These are phyloP conservation scores for Metschnikowia anglica DNA, from an alignment of 805 yeast species.

Conservation along the genomic window DNA sequence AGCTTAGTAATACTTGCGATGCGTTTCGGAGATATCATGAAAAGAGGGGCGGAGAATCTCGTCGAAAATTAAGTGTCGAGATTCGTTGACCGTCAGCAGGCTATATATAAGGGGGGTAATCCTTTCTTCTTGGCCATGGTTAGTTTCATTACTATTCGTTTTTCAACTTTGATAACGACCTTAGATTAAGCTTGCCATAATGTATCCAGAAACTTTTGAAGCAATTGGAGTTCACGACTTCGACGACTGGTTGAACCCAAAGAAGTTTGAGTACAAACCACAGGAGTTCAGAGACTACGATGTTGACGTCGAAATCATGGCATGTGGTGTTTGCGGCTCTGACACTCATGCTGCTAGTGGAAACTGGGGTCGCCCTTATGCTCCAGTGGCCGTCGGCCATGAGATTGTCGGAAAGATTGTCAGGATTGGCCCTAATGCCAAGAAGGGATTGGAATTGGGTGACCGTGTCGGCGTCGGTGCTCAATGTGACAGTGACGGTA, in stretches of 20 bases:
- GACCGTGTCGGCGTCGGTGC: slow-evolving; percentile 85
- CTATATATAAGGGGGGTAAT: background rate
- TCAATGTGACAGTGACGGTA: slow-evolving; percentile 30
- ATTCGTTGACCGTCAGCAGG: background rate
- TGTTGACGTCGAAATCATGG: slow-evolving; percentile 19
- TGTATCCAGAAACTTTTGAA: slow-evolving; percentile 21
- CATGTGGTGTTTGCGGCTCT: slow-evolving; percentile 50
- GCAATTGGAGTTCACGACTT: slow-evolving; percentile 21
- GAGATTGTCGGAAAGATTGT: slow-evolving; percentile 25
- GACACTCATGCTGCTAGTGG: slow-evolving; percentile 54
- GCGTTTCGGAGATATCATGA: background rate
- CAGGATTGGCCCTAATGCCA: slow-evolving; percentile 21
- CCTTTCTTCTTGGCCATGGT: background rate
- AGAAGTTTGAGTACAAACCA: slow-evolving; percentile 20
- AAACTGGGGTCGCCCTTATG: slow-evolving; percentile 45
- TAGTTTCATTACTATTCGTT: no score
- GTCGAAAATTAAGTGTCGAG: no score
- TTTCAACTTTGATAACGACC: background rate
- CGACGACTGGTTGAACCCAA: slow-evolving; percentile 22
- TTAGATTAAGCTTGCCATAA: background rate
- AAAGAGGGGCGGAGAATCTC: background rate
- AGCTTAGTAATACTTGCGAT: background rate
- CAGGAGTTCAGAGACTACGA: slow-evolving; percentile 22
- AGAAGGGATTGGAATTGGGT: slow-evolving; percentile 50
- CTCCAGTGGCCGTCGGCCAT: slow-evolving; percentile 29